Evolutionary conservation across 2,329 filamentous ascomycete genomes (phyloP).

Genomic region (Monosporascus sp.): DNA sequence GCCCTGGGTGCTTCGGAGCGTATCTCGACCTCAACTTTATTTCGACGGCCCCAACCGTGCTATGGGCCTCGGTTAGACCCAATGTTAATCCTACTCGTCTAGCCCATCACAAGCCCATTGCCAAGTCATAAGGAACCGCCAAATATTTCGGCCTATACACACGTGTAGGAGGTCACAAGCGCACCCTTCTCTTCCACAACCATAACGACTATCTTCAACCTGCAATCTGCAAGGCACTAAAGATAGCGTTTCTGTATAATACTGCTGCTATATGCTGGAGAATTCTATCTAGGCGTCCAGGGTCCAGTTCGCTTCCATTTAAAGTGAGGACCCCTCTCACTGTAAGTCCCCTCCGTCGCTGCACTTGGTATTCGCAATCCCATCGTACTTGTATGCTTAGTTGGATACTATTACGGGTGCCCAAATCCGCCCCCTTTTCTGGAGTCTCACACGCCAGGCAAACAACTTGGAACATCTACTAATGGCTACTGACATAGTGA

Average conservation of each 20-base stretch:
- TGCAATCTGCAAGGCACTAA: neutral
- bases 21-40: too few species aligned
- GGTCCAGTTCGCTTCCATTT: neutral
- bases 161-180: neutral
- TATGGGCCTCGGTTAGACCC: too few species aligned
- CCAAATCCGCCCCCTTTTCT: too few species aligned
- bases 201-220: neutral
- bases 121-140: slow-evolving; percentile 12
- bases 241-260: neutral
- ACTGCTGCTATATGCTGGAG: neutral
- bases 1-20: too few species aligned
- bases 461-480: neutral
- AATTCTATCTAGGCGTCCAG: neutral
- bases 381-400: too few species aligned
- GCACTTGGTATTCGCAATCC: too few species aligned
- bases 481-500: slow-evolving; percentile 37
- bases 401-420: too few species aligned
- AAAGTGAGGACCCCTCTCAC: neutral
- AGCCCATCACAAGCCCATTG: slow-evolving; percentile 12
- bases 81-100: slow-evolving; percentile 8
- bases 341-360: neutral
- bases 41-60: too few species aligned
- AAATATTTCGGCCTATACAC: neutral
- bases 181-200: neutral
- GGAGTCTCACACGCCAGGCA: neutral